phyloP scores from a whole-genome alignment of 257 asterid species.

The Plantago elongata region DNA sequence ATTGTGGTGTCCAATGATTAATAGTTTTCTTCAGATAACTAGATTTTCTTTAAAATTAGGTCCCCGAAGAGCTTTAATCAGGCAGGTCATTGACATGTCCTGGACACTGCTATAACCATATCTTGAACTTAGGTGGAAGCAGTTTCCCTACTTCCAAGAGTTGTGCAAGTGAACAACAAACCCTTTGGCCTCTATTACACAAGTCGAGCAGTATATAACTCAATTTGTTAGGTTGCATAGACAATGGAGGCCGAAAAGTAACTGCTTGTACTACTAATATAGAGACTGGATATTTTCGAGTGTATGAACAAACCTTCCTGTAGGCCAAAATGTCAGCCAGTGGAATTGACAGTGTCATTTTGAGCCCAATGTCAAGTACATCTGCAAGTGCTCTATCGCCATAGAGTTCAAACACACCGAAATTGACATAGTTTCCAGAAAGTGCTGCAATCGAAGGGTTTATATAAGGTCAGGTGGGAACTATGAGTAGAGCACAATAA shows the following conservation, averaged over 20 bases:
- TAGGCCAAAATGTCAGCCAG: conserved; percentile 84
- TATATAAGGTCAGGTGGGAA: conserved; percentile 8
- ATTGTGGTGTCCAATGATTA: background rate
- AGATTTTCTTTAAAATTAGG: background rate
- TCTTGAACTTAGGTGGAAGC: background rate
- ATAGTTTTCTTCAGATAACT: background rate
- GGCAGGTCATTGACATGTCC: background rate
- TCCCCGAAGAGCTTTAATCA: conserved; percentile 9
- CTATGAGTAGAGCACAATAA: conserved; percentile 12
- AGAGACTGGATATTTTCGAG: background rate
- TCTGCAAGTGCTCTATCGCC: conserved; percentile 99
- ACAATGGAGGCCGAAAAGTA: conserved; percentile 4
- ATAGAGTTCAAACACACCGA: conserved; percentile 95
- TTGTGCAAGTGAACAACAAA: background rate
- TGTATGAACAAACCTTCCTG: conserved; percentile 65
- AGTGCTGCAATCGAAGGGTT: conserved; percentile 56
- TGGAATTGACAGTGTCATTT: conserved; percentile 84
- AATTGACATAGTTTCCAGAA: conserved; percentile 93
- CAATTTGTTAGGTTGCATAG: conserved; percentile 5
- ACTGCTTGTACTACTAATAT: background rate
- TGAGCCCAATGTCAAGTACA: conserved; percentile 85
- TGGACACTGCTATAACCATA: conserved; percentile 5
- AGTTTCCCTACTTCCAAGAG: conserved; percentile 1
- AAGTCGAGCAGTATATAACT: conserved; percentile 9
- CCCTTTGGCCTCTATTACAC: background rate